Percentiles rank a stretch among this genome's conserved stretches.
Conservation (phyloP, 371 early-diverging fungal genomes). For the Catenaria anguillulae region DNA sequence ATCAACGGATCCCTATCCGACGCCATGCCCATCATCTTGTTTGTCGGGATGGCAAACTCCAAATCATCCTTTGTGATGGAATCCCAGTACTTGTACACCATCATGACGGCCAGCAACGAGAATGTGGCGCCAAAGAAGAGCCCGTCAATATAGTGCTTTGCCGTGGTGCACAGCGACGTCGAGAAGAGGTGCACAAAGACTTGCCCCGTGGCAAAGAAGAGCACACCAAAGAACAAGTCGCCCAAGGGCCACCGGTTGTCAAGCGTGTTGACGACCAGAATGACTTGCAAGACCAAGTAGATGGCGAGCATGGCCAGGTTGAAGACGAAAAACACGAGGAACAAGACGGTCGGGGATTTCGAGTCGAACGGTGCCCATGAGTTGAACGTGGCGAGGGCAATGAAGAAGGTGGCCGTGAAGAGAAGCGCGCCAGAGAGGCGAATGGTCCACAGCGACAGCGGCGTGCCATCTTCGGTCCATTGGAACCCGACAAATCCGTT, state of each 20-base stretch:
- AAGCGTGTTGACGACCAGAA: conserved; percentile 81
- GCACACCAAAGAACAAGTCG: conserved; percentile 73
- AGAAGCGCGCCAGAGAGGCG: conserved; percentile 65
- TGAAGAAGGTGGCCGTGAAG: conserved; percentile 54
- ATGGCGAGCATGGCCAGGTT: conserved; percentile 62
- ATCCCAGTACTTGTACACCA: conserved; percentile 99
- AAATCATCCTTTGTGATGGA: conserved; percentile 94
- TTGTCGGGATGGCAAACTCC: conserved; percentile 65
- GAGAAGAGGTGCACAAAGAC: conserved; percentile 65
- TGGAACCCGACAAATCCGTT: conserved; percentile 94
- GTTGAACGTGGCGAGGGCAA: conserved; percentile 71
- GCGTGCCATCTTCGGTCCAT: conserved; percentile 91
- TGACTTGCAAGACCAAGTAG: conserved; percentile 77
- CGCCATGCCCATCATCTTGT: conserved; percentile 1
- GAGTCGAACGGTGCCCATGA: conserved; percentile 43
- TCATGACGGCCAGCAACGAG: conserved; percentile 89
- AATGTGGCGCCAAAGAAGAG: conserved; percentile 85
- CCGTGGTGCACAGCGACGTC: conserved; percentile 57
- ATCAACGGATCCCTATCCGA: background rate
- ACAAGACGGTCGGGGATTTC: conserved; percentile 57
- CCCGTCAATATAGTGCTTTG: conserved; percentile 91
- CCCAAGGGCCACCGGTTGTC: conserved; percentile 92
- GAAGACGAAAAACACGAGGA: conserved; percentile 73
- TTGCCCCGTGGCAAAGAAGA: conserved; percentile 74
- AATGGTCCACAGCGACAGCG: conserved; percentile 73